phyloP scores from a whole-genome alignment of 2,329 filamentous ascomycete genomes.

The Cladosporium oxysporum region DNA sequence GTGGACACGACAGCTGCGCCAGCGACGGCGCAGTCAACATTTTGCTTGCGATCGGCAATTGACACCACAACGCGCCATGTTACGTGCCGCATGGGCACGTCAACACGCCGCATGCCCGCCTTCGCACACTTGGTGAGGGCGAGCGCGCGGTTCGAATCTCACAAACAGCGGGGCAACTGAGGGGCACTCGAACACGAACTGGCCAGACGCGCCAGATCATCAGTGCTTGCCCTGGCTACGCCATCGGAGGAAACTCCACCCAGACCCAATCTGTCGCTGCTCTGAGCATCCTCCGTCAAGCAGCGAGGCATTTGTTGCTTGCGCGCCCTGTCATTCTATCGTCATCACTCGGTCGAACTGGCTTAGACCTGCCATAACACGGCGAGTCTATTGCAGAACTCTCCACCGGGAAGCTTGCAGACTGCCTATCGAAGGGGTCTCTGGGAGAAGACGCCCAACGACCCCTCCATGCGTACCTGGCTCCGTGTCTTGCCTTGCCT shows the following conservation, averaged over 20 bases:
- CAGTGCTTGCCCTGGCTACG: background rate
- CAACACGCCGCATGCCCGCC: background rate
- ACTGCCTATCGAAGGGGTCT: background rate
- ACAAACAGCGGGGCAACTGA: slow-evolving; percentile 10
- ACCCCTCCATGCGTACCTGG: slow-evolving; percentile 14
- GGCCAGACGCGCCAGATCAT: background rate
- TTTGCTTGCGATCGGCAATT: slow-evolving; percentile 17
- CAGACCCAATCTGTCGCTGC: background rate
- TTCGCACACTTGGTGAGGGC: background rate
- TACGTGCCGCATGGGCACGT: slow-evolving; percentile 6
- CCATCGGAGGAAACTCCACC: slow-evolving; percentile 9
- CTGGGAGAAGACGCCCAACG: background rate
- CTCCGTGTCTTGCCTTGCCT: background rate
- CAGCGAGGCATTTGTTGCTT: background rate
- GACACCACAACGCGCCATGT: slow-evolving; percentile 5
- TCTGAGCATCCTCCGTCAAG: background rate
- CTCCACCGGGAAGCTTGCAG: background rate
- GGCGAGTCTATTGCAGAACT: slow-evolving; percentile 16
- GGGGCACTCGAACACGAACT: slow-evolving; percentile 4
- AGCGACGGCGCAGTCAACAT: slow-evolving; percentile 7
- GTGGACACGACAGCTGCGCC: background rate
- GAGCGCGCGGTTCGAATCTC: background rate
- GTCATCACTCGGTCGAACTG: slow-evolving; percentile 13
- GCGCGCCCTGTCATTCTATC: slow-evolving; percentile 10
- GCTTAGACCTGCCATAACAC: slow-evolving; percentile 16